phyloP scores from a whole-genome alignment of 2,329 filamentous ascomycete species.

The Cercospora sesami region DNA sequence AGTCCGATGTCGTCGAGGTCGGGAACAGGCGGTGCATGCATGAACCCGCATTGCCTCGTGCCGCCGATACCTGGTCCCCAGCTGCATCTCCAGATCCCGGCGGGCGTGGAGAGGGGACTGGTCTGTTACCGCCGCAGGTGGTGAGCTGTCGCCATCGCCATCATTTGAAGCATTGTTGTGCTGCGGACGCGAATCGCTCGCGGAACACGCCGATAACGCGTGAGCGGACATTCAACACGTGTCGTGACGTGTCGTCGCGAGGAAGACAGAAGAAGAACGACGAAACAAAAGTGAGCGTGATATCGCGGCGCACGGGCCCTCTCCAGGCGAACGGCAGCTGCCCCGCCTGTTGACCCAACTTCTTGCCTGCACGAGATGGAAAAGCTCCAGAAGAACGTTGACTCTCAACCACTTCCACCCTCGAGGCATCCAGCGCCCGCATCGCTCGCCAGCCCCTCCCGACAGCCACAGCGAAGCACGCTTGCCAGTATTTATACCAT shows the following conservation, averaged over 20 bases:
- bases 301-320: neutral
- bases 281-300: neutral
- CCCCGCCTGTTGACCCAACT: neutral
- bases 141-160: neutral
- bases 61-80: neutral
- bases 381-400: constrained; percentile 1
- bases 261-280: neutral
- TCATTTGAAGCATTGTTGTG: neutral
- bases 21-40: neutral
- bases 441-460: neutral
- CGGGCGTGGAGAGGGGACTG: neutral
- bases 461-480: neutral
- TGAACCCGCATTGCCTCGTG: neutral
- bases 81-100: neutral
- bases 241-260: neutral
- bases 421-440: neutral
- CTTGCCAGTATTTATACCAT: neutral
- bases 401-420: neutral
- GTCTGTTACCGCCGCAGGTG: neutral
- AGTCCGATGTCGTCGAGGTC: neutral
- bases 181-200: neutral
- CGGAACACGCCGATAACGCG: neutral
- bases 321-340: neutral
- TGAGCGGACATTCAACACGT: neutral
- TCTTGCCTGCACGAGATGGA: neutral